Percentiles rank a stretch among this genome's conserved stretches.
These are phyloP conservation scores for Aspergillus sp. DNA, from an alignment of 2,329 filamentous ascomycete species.

Conservation along the genomic window DNA sequence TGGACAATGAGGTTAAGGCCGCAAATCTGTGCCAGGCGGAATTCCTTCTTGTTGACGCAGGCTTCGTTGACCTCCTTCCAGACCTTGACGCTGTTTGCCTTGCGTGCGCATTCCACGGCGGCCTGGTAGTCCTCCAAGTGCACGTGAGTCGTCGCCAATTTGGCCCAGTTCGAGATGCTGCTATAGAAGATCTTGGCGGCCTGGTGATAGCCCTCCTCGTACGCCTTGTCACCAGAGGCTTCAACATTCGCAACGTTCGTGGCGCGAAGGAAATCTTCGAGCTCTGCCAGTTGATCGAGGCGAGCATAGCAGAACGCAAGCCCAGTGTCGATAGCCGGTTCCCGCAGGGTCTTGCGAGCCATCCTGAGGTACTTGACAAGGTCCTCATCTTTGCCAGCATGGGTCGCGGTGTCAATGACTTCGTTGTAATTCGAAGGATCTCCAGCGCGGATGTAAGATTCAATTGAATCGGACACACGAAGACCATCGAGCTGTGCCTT, in stretches of 20 bases:
- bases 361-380: slow-evolving; percentile 94
- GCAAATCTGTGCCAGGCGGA: slow-evolving; percentile 96
- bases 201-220: slow-evolving; percentile 85
- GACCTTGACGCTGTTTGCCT: slow-evolving; percentile 98
- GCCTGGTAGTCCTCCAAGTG: slow-evolving; percentile 95
- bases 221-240: slow-evolving; percentile 95
- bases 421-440: slow-evolving; percentile 90
- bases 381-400: slow-evolving; percentile 95
- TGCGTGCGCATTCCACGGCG: slow-evolving; percentile 92
- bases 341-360: slow-evolving; percentile 92
- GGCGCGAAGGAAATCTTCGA: slow-evolving; percentile 89
- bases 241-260: slow-evolving; percentile 95
- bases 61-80: slow-evolving; percentile 98
- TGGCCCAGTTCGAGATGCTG: slow-evolving; percentile 99
- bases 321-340: slow-evolving; percentile 85
- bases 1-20: slow-evolving; percentile 97
- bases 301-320: slow-evolving; percentile 90
- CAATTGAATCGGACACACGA: slow-evolving; percentile 82
- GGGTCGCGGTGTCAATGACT: slow-evolving; percentile 90
- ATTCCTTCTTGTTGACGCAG: slow-evolving; percentile 95
- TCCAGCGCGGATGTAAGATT: slow-evolving; percentile 91
- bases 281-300: slow-evolving; percentile 79
- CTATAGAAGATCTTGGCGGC: slow-evolving; percentile 98
- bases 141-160: slow-evolving; percentile 95
- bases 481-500: slow-evolving; percentile 97